Conservation (phyloP, 169 alveolate species). For the Plasmodium adleri region DNA sequence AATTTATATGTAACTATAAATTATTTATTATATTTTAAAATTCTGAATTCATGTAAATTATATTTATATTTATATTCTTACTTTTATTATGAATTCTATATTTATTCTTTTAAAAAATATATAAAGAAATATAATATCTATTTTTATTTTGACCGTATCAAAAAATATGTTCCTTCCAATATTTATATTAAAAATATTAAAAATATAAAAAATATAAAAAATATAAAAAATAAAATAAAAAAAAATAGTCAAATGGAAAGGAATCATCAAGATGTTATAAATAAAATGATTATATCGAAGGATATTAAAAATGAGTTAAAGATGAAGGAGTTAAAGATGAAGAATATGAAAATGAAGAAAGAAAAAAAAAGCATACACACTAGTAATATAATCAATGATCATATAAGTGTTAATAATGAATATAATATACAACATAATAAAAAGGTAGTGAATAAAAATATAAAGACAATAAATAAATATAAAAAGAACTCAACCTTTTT, state of each 20-base stretch:
- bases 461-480: neutral
- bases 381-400: no score
- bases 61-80: slow-evolving; percentile 40
- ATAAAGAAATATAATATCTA: slow-evolving; percentile 2
- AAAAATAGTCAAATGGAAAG: neutral
- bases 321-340: no score
- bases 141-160: neutral
- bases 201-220: no score
- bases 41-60: slow-evolving; percentile 46
- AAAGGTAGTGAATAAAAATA: neutral
- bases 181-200: no score
- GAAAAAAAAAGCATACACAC: no score
- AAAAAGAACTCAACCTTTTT: slow-evolving; percentile 21
- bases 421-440: no score
- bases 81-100: slow-evolving; percentile 66
- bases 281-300: no score
- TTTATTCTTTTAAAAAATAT: slow-evolving; percentile 62
- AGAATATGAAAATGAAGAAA: no score
- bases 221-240: neutral
- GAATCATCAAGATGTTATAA: neutral
- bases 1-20: slow-evolving; percentile 59
- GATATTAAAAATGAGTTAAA: no score
- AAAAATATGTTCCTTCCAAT: neutral
- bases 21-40: slow-evolving; percentile 65
- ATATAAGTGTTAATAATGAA: no score